Conservation (phyloP, 768 basidiomycete species). For the Tricholoma sp. region DNA sequence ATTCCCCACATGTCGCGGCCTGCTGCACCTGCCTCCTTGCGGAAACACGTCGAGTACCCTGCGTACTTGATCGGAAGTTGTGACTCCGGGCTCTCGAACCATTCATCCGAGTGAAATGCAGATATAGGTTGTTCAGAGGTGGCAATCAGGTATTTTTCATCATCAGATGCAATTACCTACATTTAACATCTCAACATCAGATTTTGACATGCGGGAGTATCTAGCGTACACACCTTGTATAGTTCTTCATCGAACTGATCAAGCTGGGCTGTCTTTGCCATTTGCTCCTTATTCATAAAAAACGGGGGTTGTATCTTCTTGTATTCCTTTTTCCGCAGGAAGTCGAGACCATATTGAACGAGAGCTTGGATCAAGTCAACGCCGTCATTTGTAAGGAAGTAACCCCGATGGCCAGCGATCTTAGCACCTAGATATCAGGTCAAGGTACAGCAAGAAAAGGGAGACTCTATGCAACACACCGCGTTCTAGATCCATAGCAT, state of each 20-base stretch:
- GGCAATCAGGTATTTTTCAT: conserved; percentile 98
- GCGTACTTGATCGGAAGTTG: conserved; percentile 92
- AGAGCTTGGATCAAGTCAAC: conserved; percentile 97
- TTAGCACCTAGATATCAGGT: conserved; percentile 60
- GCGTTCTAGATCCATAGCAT: conserved; percentile 95
- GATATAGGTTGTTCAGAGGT: conserved; percentile 99
- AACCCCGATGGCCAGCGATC: conserved; percentile 92
- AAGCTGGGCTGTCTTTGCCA: conserved; percentile 97
- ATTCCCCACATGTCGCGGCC: conserved; percentile 99
- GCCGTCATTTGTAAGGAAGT: conserved; percentile 93
- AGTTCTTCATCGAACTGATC: conserved; percentile 98
- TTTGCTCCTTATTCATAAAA: conserved; percentile 97
- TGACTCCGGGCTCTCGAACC: conserved; percentile 90
- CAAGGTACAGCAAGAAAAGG: not conserved
- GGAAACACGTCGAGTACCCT: conserved; percentile 93
- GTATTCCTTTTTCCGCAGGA: conserved; percentile 75
- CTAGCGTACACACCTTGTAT: conserved; percentile 69
- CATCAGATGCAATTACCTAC: conserved; percentile 81
- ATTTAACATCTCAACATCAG: not conserved
- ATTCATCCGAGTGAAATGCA: conserved; percentile 91
- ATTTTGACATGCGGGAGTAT: not conserved
- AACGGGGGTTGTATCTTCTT: conserved; percentile 97
- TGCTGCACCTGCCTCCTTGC: conserved; percentile 96
- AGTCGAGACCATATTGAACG: conserved; percentile 92
- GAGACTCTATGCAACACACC: conserved; percentile 40